Evolutionary conservation across 352 stramenopile species (phyloP).

Genomic region (Globisporangium lucens): DNA sequence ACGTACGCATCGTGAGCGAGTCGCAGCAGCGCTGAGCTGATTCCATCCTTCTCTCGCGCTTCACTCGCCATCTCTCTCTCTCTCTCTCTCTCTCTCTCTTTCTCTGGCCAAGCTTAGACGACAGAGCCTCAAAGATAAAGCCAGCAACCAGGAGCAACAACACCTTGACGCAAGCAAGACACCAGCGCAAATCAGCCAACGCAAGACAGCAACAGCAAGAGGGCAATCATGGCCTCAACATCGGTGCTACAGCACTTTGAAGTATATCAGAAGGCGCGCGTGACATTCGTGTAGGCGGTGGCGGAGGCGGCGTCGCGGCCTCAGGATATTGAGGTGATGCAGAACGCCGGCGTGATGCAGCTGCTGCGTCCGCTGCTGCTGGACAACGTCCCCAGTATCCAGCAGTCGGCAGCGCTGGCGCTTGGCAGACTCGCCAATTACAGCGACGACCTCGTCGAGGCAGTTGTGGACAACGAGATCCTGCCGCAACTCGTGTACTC

Average conservation of each 20-base stretch:
- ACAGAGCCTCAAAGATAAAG: neutral
- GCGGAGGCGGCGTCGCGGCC: conserved; percentile 92
- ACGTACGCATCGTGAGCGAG: neutral
- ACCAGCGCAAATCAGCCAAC: no score
- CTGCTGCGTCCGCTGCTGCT: conserved; percentile 90
- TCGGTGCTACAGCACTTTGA: conserved; percentile 95
- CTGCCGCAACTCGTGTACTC: conserved; percentile 96
- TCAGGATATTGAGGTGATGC: conserved; percentile 96
- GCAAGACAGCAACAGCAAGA: neutral
- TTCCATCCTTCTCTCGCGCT: neutral
- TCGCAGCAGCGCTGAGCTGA: neutral
- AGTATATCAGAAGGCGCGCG: conserved; percentile 93
- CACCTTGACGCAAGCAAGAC: neutral
- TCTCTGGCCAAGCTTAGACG: neutral
- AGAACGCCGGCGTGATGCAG: conserved; percentile 96
- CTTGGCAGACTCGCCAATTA: conserved; percentile 94
- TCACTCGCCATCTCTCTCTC: neutral
- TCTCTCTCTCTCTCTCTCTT: neutral
- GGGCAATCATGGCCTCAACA: conserved; percentile 62
- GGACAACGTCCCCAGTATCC: conserved; percentile 95
- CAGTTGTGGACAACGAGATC: conserved; percentile 94
- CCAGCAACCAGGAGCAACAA: neutral
- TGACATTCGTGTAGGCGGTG: conserved; percentile 94
- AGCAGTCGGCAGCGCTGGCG: conserved; percentile 92
- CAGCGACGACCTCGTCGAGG: conserved; percentile 93